phyloP scores from a whole-genome alignment of 2,329 filamentous ascomycete species.

The Metarhizium sp. region DNA sequence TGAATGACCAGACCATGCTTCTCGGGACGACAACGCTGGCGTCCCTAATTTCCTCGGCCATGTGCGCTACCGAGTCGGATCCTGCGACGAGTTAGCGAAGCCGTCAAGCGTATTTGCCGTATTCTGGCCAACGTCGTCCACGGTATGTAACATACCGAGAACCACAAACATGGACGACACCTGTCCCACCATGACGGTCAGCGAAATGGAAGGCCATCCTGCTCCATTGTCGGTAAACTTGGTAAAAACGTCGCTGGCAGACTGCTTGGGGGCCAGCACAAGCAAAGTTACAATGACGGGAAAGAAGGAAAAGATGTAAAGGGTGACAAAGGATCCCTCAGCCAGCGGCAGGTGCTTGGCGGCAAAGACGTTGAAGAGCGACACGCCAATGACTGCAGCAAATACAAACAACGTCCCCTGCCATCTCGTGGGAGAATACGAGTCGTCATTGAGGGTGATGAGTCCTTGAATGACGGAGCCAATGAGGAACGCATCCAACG shows the following conservation, averaged over 20 bases:
- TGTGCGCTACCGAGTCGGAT: conserved; percentile 10
- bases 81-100: not conserved
- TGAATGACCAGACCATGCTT: conserved; percentile 10
- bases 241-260: conserved; percentile 4
- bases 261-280: conserved; percentile 6
- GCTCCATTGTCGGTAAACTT: conserved; percentile 8
- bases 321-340: conserved; percentile 8
- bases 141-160: conserved; percentile 1
- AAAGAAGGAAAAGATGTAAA: conserved; percentile 10
- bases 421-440: conserved; percentile 1
- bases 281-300: conserved; percentile 8
- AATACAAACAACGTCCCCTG: conserved; percentile 7
- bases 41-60: conserved; percentile 12
- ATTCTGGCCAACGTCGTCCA: too few species aligned
- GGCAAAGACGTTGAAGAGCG: conserved; percentile 8
- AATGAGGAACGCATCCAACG: conserved; percentile 31
- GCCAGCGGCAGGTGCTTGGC: conserved; percentile 7
- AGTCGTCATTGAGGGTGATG: conserved; percentile 20
- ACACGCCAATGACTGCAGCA: conserved; percentile 5
- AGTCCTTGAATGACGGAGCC: conserved; percentile 37
- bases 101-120: too few species aligned
- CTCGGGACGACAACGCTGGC: conserved; percentile 11
- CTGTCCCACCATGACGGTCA: conserved; percentile 10
- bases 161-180: conserved; percentile 8
- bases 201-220: conserved; percentile 5